Evolutionary conservation across 1,139 yeast genomes (phyloP), one percentile per base, ranked within the genome.

Genomic region (Martiniozyma asiatica): DNA sequence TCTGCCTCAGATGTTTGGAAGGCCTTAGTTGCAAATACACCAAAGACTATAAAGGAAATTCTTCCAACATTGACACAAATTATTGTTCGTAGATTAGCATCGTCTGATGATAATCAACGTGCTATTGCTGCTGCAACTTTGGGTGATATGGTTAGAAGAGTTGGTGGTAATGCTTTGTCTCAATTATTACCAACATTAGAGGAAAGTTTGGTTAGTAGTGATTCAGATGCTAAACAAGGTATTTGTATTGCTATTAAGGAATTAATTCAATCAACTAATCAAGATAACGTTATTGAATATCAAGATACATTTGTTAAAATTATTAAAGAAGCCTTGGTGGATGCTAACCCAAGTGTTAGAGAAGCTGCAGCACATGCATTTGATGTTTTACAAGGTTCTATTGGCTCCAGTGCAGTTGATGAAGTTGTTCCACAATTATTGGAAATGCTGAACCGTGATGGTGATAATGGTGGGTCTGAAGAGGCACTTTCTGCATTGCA

Each of bases 1-100:
- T 82, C 94, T 25, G 76, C 97, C n/a, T 73, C 84, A 39, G 96
- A 89, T 46, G 87, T 92, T 32, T 92, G 99, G 99, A 87, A 87
- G 59, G 85, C 94, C 1, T 65, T 92, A 54, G 97, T 92, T 33
- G 80, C 94, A 33, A 89, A 89, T 52, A 89, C 98, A 22, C 98
- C 98, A 27, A 75, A 80, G 54, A 84, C 95, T n/a, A 79, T 89
- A 34, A 89, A 82, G 61, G 96, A 87, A 52, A 81, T 89, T 36
- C 59, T 92, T 43, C 94, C 96, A 22, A 65, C 85, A 6, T 71
- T 92, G 41, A 81, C 93, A 4, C 69, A 69, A 37, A 68, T 82
- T 44, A 75, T 92, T 48, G 84, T 92, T 38, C 72, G 76, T 43
- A 72, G 84, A 47, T 65, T 89, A 53, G 94, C 96, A 0, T 76